Percentiles rank a stretch among this genome's conserved stretches.
Conservation (phyloP, 805 yeast genomes). For the Wickerhamiella shivajii region DNA sequence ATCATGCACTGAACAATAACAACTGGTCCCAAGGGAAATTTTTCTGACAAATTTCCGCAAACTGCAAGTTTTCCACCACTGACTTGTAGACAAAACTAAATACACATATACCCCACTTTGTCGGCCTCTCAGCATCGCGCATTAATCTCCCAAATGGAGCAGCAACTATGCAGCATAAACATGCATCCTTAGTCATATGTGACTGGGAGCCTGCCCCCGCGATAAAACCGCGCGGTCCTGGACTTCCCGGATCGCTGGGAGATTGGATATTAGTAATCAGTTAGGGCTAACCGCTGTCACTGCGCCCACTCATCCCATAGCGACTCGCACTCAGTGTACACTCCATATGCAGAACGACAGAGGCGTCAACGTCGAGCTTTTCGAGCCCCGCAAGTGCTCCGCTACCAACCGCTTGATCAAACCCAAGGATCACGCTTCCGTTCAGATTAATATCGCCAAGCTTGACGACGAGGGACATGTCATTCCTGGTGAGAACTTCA, state of each 20-base stretch:
- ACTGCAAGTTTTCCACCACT: too few species aligned
- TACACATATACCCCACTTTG: too few species aligned
- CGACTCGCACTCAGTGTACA: background rate
- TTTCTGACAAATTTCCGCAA: too few species aligned
- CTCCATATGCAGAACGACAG: conserved; percentile 91
- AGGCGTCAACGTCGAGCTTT: conserved; percentile 99
- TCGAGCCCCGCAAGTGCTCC: conserved; percentile 99
- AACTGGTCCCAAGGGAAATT: too few species aligned
- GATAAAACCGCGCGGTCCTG: background rate
- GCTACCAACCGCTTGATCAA: conserved; percentile 99
- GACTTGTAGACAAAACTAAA: too few species aligned
- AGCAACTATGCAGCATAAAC: too few species aligned
- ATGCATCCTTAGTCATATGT: too few species aligned
- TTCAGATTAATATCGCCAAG: conserved; percentile 96
- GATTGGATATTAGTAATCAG: background rate
- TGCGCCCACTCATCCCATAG: background rate
- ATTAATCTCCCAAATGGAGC: too few species aligned
- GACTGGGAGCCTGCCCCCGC: background rate
- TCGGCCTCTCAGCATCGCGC: too few species aligned
- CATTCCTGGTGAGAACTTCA: conserved; percentile 75
- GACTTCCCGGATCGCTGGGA: background rate
- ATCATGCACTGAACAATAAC: too few species aligned
- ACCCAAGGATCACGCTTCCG: conserved; percentile 99
- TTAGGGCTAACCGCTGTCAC: background rate
- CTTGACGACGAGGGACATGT: conserved; percentile 96